Conservation (phyloP, 306 rosid species). For the Pyrus pyrifolia region DNA sequence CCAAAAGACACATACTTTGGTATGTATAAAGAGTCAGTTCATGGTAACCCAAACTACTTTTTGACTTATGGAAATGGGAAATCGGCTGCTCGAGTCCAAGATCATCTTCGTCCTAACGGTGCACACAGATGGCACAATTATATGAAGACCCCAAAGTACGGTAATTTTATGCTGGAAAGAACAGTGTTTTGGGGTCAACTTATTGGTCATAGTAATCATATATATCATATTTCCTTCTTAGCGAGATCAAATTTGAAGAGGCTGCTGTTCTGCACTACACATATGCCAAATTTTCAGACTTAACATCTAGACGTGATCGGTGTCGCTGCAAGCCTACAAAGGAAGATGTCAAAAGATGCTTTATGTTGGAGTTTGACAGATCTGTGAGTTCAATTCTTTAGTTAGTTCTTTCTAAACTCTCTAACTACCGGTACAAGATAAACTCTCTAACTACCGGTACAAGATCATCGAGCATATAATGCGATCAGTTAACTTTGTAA, state of each 20-base stretch:
- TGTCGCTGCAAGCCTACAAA: conserved; percentile 94
- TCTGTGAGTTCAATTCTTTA: conserved; percentile 46
- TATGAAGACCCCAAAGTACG: conserved; percentile 90
- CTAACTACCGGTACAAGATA: background rate
- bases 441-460: background rate
- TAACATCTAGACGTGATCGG: conserved; percentile 92
- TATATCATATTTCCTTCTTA: conserved; percentile 23
- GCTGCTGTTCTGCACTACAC: conserved; percentile 98
- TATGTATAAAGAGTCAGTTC: conserved; percentile 82
- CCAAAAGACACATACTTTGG: conserved; percentile 95
- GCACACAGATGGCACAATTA: conserved; percentile 99
- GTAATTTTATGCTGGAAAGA: background rate
- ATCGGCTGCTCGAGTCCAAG: conserved; percentile 83
- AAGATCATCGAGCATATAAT: background rate
- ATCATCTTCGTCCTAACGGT: conserved; percentile 97
- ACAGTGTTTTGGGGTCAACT: background rate
- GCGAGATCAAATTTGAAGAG: conserved; percentile 95
- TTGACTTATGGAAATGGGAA: conserved; percentile 98
- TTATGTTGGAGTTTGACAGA: conserved; percentile 98
- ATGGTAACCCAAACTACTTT: conserved; percentile 93
- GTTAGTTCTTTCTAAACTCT: background rate
- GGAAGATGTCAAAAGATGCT: conserved; percentile 98
- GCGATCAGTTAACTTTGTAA: background rate
- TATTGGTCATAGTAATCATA: conserved; percentile 17
- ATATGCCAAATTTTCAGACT: conserved; percentile 84